Conservation (phyloP, 176 grass and related monocot species). For the Oryza coarctata region DNA sequence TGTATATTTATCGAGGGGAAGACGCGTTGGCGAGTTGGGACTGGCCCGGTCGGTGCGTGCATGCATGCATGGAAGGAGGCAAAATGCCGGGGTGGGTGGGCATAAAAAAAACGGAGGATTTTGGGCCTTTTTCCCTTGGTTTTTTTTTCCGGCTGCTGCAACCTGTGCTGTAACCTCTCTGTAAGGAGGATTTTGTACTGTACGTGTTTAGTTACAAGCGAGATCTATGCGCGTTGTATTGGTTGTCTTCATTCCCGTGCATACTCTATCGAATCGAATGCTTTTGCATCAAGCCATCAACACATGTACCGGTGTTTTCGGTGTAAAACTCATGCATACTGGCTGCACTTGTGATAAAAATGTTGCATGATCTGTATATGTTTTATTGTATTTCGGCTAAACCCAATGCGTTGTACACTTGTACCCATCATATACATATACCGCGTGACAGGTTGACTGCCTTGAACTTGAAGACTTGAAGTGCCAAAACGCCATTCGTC, state of each 20-base stretch:
- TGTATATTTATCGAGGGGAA: conserved; percentile 36
- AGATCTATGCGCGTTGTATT: background rate
- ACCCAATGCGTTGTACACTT: background rate
- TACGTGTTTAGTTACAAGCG: background rate
- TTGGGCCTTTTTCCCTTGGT: background rate
- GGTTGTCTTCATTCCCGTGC: background rate
- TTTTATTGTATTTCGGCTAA: no score
- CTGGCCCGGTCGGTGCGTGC: conserved; percentile 32
- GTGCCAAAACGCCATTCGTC: no score
- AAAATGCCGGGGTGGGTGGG: conserved; percentile 16
- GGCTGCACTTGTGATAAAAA: no score
- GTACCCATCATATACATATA: background rate
- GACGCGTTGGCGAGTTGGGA: conserved; percentile 39
- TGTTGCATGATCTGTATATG: background rate
- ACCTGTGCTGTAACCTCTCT: background rate
- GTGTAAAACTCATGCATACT: background rate
- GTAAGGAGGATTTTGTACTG: background rate
- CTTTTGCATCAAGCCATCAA: no score
- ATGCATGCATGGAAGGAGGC: background rate
- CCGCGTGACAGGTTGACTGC: conserved; percentile 13
- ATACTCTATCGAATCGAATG: background rate
- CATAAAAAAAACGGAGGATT: conserved; percentile 17
- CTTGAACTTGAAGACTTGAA: background rate
- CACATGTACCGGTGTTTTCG: no score
- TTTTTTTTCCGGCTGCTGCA: conserved; percentile 13